phyloP scores from a whole-genome alignment of 2,329 filamentous ascomycete species.

The Aureobasidium melanogenum region DNA sequence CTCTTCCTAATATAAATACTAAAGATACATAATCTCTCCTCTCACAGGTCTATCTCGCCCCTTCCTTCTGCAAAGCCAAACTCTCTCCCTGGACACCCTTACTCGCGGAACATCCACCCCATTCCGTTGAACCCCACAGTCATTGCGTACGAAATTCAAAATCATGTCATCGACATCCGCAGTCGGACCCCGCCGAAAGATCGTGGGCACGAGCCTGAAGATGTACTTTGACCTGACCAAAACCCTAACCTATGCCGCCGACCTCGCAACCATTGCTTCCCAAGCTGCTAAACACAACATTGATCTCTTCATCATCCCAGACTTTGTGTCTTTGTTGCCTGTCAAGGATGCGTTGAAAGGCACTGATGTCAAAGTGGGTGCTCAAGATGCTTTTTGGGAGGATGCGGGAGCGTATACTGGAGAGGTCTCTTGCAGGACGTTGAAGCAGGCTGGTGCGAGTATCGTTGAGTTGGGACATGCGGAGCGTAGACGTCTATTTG shows the following conservation, averaged over 20 bases:
- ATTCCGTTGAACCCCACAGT: constrained; percentile 9
- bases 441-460: constrained; percentile 58
- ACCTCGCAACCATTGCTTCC: constrained; percentile 34
- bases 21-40: background rate
- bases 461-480: constrained; percentile 77
- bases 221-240: constrained; percentile 67
- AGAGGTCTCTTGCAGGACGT: constrained; percentile 60
- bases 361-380: constrained; percentile 56
- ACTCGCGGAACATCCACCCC: background rate
- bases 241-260: constrained; percentile 44
- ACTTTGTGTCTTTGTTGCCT: constrained; percentile 60
- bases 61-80: background rate
- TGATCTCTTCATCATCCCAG: constrained; percentile 69
- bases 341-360: constrained; percentile 41
- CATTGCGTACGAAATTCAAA: background rate
- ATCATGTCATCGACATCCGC: constrained; percentile 9
- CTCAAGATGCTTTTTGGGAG: constrained; percentile 67
- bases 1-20: background rate
- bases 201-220: constrained; percentile 67
- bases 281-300: constrained; percentile 49
- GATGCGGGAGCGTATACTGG: constrained; percentile 68
- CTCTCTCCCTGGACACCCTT: background rate
- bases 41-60: background rate
- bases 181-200: constrained; percentile 38
- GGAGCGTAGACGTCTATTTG: constrained; percentile 63